Base-by-base conservation (phyloP, 129 eudicot species). In the Helichrysum umbraculigerum region DNA sequence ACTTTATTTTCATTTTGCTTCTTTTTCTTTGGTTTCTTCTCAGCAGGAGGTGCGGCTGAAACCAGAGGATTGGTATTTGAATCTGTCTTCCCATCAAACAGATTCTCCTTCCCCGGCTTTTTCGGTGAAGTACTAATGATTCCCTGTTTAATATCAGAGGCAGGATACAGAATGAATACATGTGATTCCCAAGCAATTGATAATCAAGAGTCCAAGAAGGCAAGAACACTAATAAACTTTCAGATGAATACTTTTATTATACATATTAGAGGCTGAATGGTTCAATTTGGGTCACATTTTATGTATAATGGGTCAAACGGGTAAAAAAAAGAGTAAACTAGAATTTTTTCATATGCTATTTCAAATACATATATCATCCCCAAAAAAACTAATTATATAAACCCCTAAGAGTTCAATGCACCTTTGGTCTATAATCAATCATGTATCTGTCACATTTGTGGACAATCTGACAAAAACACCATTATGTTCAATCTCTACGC, bases 101-200 rank as follows among this genome's bases (percentile, higher is more conserved):
- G 76, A 84, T 93, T 93, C 78, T 90, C 98, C 79, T 90, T 93
- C 59, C 87, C 92, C 22, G 50, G 65, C 59, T 83, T 86, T 80
- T 73, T 79, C 5, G 98, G 85, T 68, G 90, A 88, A 60, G 78
- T 81, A 33, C 50, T 79, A 50, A 68, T 17, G 54, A 51, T 50
- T 69, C 70, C 90, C 94, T 88, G 81, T 21, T 33, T 15, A 83
- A 7, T 64, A 15, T 66, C 71, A 72, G 10, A 50, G 12, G 54
- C 50, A 41, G 7, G n/a, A 67, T 39, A 67, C 32, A 67, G 19
- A 70, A 29, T 51, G 3, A 51, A 5, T 4, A 7, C 42, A 70
- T 15, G 59, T 25, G 25, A 50, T 70, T 70, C 25, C 62, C 28
- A 70, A 30, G 32, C 44, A 74, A 28, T 14, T 29, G 32, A 72